A percentile compares a stretch with the other conserved stretches of the same genome.
phyloP scores from a whole-genome alignment of 2,329 filamentous ascomycete genomes.

The Diaporthe sp. region DNA sequence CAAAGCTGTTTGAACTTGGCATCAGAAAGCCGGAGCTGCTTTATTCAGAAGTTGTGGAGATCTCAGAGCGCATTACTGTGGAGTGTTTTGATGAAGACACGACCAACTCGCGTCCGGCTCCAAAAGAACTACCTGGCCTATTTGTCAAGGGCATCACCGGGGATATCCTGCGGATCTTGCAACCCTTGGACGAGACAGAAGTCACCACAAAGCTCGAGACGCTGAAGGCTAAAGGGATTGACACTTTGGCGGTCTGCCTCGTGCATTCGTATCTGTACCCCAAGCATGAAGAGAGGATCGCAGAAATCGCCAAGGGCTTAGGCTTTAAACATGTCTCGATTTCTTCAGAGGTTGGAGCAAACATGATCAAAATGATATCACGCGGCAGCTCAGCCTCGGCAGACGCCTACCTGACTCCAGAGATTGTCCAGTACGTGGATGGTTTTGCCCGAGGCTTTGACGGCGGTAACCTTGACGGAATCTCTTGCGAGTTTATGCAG shows the following conservation, averaged over 20 bases:
- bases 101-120: constrained; percentile 50
- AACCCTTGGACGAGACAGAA: constrained; percentile 57
- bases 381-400: constrained; percentile 77
- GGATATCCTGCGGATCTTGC: constrained; percentile 73
- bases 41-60: constrained; percentile 78
- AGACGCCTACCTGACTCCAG: constrained; percentile 79
- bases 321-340: constrained; percentile 77
- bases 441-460: constrained; percentile 75
- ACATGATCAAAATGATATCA: constrained; percentile 77
- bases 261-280: constrained; percentile 79
- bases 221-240: constrained; percentile 67
- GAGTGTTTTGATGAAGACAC: constrained; percentile 72
- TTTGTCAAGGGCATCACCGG: constrained; percentile 57
- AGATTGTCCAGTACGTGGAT: constrained; percentile 76
- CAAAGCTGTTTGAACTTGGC: constrained; percentile 78
- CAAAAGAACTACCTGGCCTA: constrained; percentile 66
- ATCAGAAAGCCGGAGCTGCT: constrained; percentile 73
- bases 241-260: constrained; percentile 65
- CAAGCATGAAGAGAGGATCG: constrained; percentile 73
- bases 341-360: constrained; percentile 76
- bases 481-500: constrained; percentile 75
- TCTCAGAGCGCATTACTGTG: constrained; percentile 79
- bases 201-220: constrained; percentile 46
- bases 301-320: constrained; percentile 65
- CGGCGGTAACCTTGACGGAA: constrained; percentile 63